These are phyloP conservation scores for Plectosphaerella cucumerina DNA, from an alignment of 2,329 filamentous ascomycete genomes.

Conservation along the genomic window DNA sequence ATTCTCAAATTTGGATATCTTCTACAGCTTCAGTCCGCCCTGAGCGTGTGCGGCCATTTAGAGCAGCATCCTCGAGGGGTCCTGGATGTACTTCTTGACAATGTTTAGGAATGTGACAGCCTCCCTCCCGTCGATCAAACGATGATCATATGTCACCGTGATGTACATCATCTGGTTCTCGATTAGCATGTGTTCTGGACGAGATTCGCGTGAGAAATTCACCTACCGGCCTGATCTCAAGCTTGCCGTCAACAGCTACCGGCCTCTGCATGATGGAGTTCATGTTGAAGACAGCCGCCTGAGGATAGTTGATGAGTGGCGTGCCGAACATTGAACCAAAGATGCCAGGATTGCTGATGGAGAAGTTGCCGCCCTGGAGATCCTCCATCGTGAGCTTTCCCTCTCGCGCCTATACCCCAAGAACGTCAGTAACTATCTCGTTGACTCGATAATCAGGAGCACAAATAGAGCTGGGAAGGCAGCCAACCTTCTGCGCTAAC, in stretches of 20 bases:
- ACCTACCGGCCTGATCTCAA: slow-evolving; percentile 29
- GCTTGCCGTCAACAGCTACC: slow-evolving; percentile 52
- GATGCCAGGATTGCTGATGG: slow-evolving; percentile 78
- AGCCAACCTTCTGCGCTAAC: slow-evolving; percentile 64
- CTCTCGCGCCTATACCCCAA: slow-evolving; percentile 50
- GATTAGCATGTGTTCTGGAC: slow-evolving; percentile 11
- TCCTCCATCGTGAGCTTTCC: slow-evolving; percentile 75
- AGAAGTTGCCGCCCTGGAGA: slow-evolving; percentile 73
- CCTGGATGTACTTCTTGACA: slow-evolving; percentile 25
- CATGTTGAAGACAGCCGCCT: slow-evolving; percentile 59
- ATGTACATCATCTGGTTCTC: slow-evolving; percentile 41
- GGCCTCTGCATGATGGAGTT: slow-evolving; percentile 53
- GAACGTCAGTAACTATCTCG: neutral
- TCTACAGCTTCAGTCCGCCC: too few relatives aligned
- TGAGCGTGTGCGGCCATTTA: too few relatives aligned
- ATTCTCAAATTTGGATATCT: too few relatives aligned
- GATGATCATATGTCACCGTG: slow-evolving; percentile 49
- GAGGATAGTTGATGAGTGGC: slow-evolving; percentile 72
- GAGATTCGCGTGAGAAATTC: too few relatives aligned
- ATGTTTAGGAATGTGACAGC: slow-evolving; percentile 53
- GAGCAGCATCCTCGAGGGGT: slow-evolving; percentile 44
- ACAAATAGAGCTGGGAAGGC: too few relatives aligned
- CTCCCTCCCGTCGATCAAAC: slow-evolving; percentile 52
- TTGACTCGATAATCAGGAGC: too few relatives aligned
- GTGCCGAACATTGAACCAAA: slow-evolving; percentile 51